Base-by-base conservation (phyloP, 768 basidiomycete species). In the Phaffia australis region DNA sequence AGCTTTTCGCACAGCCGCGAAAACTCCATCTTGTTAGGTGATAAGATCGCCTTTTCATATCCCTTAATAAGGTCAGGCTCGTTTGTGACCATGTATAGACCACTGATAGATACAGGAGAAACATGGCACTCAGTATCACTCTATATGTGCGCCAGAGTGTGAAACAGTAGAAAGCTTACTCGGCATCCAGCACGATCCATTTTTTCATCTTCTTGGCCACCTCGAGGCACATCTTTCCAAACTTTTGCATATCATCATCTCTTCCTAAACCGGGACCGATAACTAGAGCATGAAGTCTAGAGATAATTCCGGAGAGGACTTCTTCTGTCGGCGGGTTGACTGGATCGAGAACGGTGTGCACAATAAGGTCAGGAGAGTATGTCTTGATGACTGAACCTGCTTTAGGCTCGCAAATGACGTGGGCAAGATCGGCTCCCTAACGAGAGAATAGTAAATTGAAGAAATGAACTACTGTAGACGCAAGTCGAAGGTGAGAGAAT, bases 11-110 rank as follows among this genome's bases (percentile, higher is more conserved):
- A 85, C 47, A 98, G 76, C 15, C 92, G 80, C 73, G 85, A 83
- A 76, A 98, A 98, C 74, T 98, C 95, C 69, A 88, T 87, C 16
- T 94, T 83, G 71, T 98, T 98, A 0, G 95, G 95, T 0, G 95
- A 98, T 60, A 99, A 77, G 21, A 99, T 86, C 0, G 88, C 87
- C 23, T 88, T 83, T 23, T 85, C 81, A 75, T 97, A 95, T 0
- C 93, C 94, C 70, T 82, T 81, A 66, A 99, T 83, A 64, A 89
- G 75, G 6, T 81, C 78, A 1, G 85, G 79, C 57, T 92, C 85
- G 27, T 89, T 85, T 27, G 75, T 74, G 15, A 93, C 80, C 76
- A 92, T 80, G 80, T 81, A 89, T 21, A 99, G 81, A 1, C 87
- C 90, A 74, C 94, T 0, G 61, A 9, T 11, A 4, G 19, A 5